These are phyloP conservation scores for Nymphaea colorata DNA, from an alignment of 164 flowering plant genomes.

Conservation along the genomic window DNA sequence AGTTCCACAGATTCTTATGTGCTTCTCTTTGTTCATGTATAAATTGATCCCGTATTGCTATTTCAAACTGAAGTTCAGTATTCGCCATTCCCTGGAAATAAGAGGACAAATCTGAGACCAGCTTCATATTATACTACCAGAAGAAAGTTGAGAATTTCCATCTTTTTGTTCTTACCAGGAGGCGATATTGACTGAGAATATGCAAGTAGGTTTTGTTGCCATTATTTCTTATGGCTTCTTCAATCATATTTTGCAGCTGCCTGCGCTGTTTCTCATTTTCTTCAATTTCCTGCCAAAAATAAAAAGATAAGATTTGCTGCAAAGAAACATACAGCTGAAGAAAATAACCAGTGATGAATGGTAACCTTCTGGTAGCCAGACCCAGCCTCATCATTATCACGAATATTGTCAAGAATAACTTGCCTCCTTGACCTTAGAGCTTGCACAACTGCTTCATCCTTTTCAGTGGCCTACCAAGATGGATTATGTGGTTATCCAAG, in stretches of 20 bases:
- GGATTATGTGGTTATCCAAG: not conserved
- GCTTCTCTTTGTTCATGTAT: constrained; percentile 69
- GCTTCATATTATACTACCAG: not conserved
- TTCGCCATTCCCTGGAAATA: constrained; percentile 71
- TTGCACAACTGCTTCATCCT: constrained; percentile 55
- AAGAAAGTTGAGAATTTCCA: not conserved
- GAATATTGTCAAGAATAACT: constrained; percentile 78
- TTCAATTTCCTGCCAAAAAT: constrained; percentile 55
- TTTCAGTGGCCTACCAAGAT: constrained; percentile 38
- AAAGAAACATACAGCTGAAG: not conserved
- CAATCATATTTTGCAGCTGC: constrained; percentile 71
- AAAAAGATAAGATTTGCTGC: not conserved
- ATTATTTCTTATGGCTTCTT: constrained; percentile 68
- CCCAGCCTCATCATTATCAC: constrained; percentile 89
- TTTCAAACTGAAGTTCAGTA: constrained; percentile 86
- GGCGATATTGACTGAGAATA: constrained; percentile 77
- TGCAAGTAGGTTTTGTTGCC: constrained; percentile 73
- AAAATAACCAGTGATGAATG: not conserved
- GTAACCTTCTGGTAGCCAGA: constrained; percentile 53
- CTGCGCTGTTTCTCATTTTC: constrained; percentile 67
- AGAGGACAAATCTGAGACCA: not conserved
- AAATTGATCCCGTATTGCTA: constrained; percentile 86
- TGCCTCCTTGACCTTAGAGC: constrained; percentile 64
- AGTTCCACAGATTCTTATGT: constrained; percentile 67
- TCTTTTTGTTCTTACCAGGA: constrained; percentile 36